Base-by-base conservation (phyloP, 176 grass and related monocot species). In the Phragmites australis region DNA sequence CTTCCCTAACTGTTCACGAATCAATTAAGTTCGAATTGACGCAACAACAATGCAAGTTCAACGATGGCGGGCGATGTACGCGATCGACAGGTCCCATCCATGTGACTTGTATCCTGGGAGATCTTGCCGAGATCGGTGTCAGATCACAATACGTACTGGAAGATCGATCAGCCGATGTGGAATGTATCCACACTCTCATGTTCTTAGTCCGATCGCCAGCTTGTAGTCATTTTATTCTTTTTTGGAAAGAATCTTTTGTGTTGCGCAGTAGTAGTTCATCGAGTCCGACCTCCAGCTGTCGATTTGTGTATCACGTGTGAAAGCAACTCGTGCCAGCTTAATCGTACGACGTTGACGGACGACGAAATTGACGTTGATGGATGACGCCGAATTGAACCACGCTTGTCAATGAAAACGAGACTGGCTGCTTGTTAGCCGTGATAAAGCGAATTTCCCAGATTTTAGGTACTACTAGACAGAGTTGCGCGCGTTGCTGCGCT, bases 51-150 rank as follows among this genome's bases (percentile, higher is more conserved):
- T n/a, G 31, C 60, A 8, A 9, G 6, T 21, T 46, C 45, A 16
- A 21, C 27, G 34, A 42, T 9, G n/a, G n/a, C n/a, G n/a, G n/a
- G n/a, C n/a, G n/a, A 55, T 21, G 65, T 40, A 81, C 65, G 51
- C 78, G 65, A 58, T 30, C 65, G 40, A 62, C 55, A 55, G 40
- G 78, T 81, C 57, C 78, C 65, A 47, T 70, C 65, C 17, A n/a
- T 57, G n/a, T n/a, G n/a, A n/a, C 39, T 3, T 9, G 8, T 34
- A 12, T 18, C 9, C 25, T 2, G 13, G 5, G 14, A 40, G 63
- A 69, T 84, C 51, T 66, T 42, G 70, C 21, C 46, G 50, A 59
- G 29, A 69, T 69, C 21, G 56, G 52, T 41, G 26, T 65, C 29
- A 26, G 63, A 77, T 84, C 52, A 19, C 63, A 65, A 11, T n/a